These are phyloP conservation scores for Rhodotorula mucilaginosa DNA, from an alignment of 1,284 basidiomycete species.

Conservation along the genomic window DNA sequence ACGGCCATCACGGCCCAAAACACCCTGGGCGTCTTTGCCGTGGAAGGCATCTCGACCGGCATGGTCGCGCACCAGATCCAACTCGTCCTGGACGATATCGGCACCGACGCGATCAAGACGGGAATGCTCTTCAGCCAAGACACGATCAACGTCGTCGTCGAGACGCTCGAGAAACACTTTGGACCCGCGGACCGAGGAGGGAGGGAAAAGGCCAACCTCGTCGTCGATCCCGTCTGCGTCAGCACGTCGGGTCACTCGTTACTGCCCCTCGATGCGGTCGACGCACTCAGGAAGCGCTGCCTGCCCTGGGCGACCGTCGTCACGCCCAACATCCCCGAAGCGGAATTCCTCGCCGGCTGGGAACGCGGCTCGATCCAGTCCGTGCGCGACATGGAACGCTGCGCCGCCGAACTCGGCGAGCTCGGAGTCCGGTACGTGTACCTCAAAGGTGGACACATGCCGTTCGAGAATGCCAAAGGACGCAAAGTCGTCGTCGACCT, in stretches of 20 bases:
- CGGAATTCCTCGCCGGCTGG: slow-evolving; percentile 62
- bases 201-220: slow-evolving; percentile 49
- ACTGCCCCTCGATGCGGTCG: slow-evolving; percentile 65
- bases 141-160: slow-evolving; percentile 51
- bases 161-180: slow-evolving; percentile 7
- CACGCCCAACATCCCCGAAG: slow-evolving; percentile 85
- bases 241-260: slow-evolving; percentile 86
- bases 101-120: slow-evolving; percentile 76
- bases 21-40: slow-evolving; percentile 79
- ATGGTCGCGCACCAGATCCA: slow-evolving; percentile 59
- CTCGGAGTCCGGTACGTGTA: slow-evolving; percentile 64
- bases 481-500: slow-evolving; percentile 70
- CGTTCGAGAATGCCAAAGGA: slow-evolving; percentile 44
- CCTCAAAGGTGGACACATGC: slow-evolving; percentile 83
- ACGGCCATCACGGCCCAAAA: slow-evolving; percentile 92
- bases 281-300: slow-evolving; percentile 61
- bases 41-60: slow-evolving; percentile 46
- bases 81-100: slow-evolving; percentile 72
- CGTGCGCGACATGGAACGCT: slow-evolving; percentile 64
- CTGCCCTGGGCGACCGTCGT: slow-evolving; percentile 72
- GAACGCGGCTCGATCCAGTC: slow-evolving; percentile 51
- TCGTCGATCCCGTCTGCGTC: slow-evolving; percentile 89
- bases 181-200: not conserved
- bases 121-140: slow-evolving; percentile 69
- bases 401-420: slow-evolving; percentile 58